Evolutionary conservation across 352 stramenopile genomes (phyloP).

Genomic region (Chloridella minuta): DNA sequence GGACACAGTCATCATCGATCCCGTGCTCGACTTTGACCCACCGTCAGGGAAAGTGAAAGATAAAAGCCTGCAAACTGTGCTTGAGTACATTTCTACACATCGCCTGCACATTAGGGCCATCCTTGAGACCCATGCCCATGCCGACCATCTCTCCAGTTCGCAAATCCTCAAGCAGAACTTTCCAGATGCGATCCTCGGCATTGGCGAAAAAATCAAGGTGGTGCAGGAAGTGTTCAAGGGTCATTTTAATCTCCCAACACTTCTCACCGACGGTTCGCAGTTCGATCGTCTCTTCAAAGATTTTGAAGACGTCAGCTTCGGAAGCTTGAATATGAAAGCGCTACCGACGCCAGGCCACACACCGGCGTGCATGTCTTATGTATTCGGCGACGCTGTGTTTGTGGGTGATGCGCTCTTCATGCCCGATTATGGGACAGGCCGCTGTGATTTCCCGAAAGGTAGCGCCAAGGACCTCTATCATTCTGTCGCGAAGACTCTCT

Average conservation of each 20-base stretch:
- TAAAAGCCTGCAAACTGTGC: slow-evolving; percentile 18
- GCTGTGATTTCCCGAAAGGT: slow-evolving; percentile 24
- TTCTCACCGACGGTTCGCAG: slow-evolving; percentile 22
- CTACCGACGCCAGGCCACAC: slow-evolving; percentile 25
- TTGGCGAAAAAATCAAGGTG: slow-evolving; percentile 21
- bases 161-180: slow-evolving; percentile 22
- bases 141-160: slow-evolving; percentile 23
- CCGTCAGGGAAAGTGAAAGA: slow-evolving; percentile 20
- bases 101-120: slow-evolving; percentile 21
- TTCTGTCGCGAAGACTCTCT: slow-evolving; percentile 20
- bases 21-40: slow-evolving; percentile 24
- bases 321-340: slow-evolving; percentile 14
- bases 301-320: slow-evolving; percentile 20
- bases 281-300: slow-evolving; percentile 24
- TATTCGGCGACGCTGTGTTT: slow-evolving; percentile 23
- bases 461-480: slow-evolving; percentile 19
- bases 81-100: slow-evolving; percentile 17
- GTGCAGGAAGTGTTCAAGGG: slow-evolving; percentile 22
- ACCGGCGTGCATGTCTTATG: slow-evolving; percentile 24
- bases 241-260: slow-evolving; percentile 21
- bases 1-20: slow-evolving; percentile 23
- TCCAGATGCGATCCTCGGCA: slow-evolving; percentile 21
- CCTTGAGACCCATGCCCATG: slow-evolving; percentile 24
- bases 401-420: slow-evolving; percentile 25
- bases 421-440: slow-evolving; percentile 23